phyloP scores from a whole-genome alignment of 2,329 filamentous ascomycete species.

The Penicillium concentricum region DNA sequence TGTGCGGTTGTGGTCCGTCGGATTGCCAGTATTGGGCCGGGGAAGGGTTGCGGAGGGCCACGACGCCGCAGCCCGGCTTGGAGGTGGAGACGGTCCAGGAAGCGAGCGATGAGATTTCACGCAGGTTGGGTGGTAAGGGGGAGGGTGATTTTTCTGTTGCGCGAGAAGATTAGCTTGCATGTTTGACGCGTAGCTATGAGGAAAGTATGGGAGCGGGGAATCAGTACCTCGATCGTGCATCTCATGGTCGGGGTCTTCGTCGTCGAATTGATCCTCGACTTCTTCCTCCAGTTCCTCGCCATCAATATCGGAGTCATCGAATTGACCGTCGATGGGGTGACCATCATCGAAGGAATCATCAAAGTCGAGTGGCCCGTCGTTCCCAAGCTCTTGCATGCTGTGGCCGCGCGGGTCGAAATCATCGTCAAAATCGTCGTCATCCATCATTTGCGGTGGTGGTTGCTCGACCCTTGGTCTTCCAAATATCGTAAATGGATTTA shows the following conservation, averaged over 20 bases:
- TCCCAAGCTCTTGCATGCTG: slow-evolving; percentile 18
- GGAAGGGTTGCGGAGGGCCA: slow-evolving; percentile 58
- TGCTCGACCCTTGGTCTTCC: slow-evolving; percentile 12
- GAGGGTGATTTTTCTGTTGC: slow-evolving; percentile 36
- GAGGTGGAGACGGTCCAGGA: slow-evolving; percentile 64
- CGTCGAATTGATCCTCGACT: slow-evolving; percentile 14
- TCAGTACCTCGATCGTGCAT: slow-evolving; percentile 36
- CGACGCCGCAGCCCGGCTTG: slow-evolving; percentile 62
- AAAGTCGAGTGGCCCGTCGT: slow-evolving; percentile 17
- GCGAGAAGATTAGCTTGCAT: not conserved
- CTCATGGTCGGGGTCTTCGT: slow-evolving; percentile 32
- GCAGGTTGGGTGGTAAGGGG: slow-evolving; percentile 47
- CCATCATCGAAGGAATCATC: slow-evolving; percentile 17
- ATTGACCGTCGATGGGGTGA: not conserved
- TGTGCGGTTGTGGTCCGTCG: slow-evolving; percentile 64
- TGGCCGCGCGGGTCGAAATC: slow-evolving; percentile 16
- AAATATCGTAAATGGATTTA: slow-evolving; percentile 21
- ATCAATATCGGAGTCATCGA: slow-evolving; percentile 21
- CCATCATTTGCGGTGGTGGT: slow-evolving; percentile 6
- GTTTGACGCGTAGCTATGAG: not conserved
- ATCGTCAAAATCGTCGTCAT: slow-evolving; percentile 18
- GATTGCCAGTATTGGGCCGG: slow-evolving; percentile 64
- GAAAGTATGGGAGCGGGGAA: not conserved
- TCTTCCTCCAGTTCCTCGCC: slow-evolving; percentile 22
- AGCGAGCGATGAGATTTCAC: slow-evolving; percentile 65